Percentiles rank a stretch among this genome's conserved stretches.
phyloP scores from a whole-genome alignment of 352 stramenopile species.

The Phytophthora fragariae region DNA sequence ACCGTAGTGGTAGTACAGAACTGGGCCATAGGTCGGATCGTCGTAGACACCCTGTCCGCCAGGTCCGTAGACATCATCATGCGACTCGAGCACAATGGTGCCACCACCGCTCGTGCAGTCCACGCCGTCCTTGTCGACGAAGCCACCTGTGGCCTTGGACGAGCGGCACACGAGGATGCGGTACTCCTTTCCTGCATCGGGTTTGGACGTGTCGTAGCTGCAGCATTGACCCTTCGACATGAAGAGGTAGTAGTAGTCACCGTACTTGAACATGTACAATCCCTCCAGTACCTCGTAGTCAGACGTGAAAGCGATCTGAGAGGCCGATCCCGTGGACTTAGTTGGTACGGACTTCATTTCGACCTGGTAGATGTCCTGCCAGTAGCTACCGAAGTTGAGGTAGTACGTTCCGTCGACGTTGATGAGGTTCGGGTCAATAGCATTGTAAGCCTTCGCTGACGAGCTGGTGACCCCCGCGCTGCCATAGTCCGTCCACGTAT shows the following conservation, averaged over 20 bases:
- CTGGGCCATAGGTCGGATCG: constrained; percentile 45
- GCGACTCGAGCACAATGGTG: constrained; percentile 49
- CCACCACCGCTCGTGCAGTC: constrained; percentile 43
- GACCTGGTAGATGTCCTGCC: constrained; percentile 32
- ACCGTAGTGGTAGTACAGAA: constrained; percentile 69
- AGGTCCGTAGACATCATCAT: constrained; percentile 49
- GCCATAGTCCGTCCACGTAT: constrained; percentile 48
- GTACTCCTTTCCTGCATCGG: constrained; percentile 50
- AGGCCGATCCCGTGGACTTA: constrained; percentile 14
- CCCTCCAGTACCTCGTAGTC: constrained; percentile 45
- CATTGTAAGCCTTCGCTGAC: constrained; percentile 46
- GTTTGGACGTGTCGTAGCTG: constrained; percentile 33
- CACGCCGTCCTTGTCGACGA: constrained; percentile 45
- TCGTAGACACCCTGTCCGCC: constrained; percentile 56
- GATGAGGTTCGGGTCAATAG: constrained; percentile 53
- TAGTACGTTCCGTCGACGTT: constrained; percentile 41
- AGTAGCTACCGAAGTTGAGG: constrained; percentile 55
- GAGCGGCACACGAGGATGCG: constrained; percentile 56
- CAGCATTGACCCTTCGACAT: constrained; percentile 51
- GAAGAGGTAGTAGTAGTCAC: constrained; percentile 57
- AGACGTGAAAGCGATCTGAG: constrained; percentile 34
- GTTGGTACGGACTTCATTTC: constrained; percentile 34
- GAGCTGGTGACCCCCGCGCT: constrained; percentile 38
- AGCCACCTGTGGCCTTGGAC: constrained; percentile 28
- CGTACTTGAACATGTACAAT: constrained; percentile 48